Evolutionary conservation across 1,139 yeast genomes (phyloP), one percentile per base, ranked within the genome.

Genomic region (Geotrichum macrosporum): DNA sequence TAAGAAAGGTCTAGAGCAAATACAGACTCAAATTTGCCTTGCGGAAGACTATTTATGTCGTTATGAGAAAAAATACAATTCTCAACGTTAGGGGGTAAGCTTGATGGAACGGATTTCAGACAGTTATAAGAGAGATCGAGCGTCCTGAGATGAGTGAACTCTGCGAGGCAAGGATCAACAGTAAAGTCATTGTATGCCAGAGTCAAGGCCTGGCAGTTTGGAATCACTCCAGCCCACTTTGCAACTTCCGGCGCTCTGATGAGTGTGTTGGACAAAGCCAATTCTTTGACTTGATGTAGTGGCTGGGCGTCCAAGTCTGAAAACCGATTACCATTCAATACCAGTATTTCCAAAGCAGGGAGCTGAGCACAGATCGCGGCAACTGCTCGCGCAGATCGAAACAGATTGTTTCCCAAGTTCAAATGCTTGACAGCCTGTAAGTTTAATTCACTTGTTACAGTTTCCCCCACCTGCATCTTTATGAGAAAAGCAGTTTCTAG

Each of bases 301-400:
- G 44, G 30, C 5, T 27, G 20, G n/a, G 16, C 13, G 5, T 41
- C 51, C 26, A 36, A 44, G 2, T n/a, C 32, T 29, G 50, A 32
- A 47, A 84, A 74, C 44, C 80, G 63, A 58, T 85, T 85, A 0
- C 94, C 92, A 50, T 80, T 80, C 44, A 86, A 58, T 43, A 75
- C 72, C 41, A 87, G 57, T 2, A 64, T 62, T n/a, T 57, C 53
- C 6, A 87, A 56, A 0, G 50, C 48, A 0, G 73, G 70, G 30
- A 79, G 53, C 2, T 56, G 53, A 6, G 56, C 50, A 0, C 75
- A 56, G 12, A 80, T 64, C 1, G 57, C 53, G 52, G 71, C 60
- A 0, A 83, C 61, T 3, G 67, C 69, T 0, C 55, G 50, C 48
- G 81, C 60, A 38, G 67, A 64, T 6, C 61, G 61, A 16, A 85